A percentile compares a stretch with the other conserved stretches of the same genome.
Conservation (phyloP, 2,329 filamentous ascomycete genomes). For the Orbilia javanica region DNA sequence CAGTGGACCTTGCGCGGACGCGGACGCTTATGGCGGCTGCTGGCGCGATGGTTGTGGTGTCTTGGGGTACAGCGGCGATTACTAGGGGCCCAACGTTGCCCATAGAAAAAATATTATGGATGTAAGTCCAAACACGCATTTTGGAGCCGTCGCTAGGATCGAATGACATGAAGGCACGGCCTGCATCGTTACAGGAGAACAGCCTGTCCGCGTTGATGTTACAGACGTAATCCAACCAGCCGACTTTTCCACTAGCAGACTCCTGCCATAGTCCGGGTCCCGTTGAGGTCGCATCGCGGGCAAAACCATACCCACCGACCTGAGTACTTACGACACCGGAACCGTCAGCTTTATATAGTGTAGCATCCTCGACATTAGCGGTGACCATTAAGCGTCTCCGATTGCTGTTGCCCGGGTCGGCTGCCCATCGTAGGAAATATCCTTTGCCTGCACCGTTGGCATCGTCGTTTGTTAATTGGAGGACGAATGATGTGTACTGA, state of each 20-base stretch:
- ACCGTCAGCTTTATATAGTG: neutral
- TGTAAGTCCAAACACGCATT: neutral
- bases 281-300: neutral
- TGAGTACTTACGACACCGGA: neutral
- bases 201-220: neutral
- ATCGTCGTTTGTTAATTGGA: conserved; percentile 26
- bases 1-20: neutral
- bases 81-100: neutral
- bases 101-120: neutral
- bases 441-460: conserved; percentile 5
- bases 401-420: neutral
- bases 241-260: neutral
- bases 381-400: neutral
- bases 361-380: neutral
- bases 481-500: conserved; percentile 10
- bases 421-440: neutral
- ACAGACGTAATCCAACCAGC: neutral
- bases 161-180: neutral
- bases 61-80: conserved; percentile 20
- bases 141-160: neutral
- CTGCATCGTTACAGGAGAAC: neutral
- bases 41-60: neutral
- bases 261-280: neutral
- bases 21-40: conserved; percentile 9
- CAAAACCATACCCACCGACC: neutral